Percentiles rank a stretch among this genome's conserved stretches.
phyloP scores from a whole-genome alignment of 331 rosid species.

The Arachis monticola region DNA sequence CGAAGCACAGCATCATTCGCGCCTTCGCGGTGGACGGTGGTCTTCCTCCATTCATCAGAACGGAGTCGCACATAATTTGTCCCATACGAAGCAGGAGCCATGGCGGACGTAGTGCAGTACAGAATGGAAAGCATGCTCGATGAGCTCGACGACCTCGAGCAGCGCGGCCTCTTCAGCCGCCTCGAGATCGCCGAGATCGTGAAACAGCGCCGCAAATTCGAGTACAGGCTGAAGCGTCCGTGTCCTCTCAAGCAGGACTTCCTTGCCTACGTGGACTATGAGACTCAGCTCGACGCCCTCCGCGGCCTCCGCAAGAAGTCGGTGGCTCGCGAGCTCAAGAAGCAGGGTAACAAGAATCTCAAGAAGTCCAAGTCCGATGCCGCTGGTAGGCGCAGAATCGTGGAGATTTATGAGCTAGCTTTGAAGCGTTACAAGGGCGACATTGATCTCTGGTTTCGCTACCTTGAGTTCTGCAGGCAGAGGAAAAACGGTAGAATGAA shows the following conservation, averaged over 20 bases:
- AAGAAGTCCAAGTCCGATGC: constrained; percentile 69
- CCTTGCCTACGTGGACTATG: constrained; percentile 76
- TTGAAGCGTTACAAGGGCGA: constrained; percentile 81
- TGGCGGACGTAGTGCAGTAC: constrained; percentile 93
- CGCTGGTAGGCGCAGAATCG: constrained; percentile 61
- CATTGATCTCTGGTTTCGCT: constrained; percentile 79
- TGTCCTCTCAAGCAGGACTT: constrained; percentile 82
- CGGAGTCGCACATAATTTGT: background rate
- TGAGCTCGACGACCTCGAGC: constrained; percentile 83
- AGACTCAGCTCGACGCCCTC: constrained; percentile 75
- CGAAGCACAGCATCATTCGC: background rate
- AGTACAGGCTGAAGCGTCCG: constrained; percentile 82
- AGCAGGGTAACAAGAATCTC: constrained; percentile 60
- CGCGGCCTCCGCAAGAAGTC: constrained; percentile 71
- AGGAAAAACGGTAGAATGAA: constrained; percentile 81
- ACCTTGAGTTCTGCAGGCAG: constrained; percentile 72
- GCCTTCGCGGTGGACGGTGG: background rate
- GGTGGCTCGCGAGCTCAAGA: constrained; percentile 53
- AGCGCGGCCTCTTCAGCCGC: constrained; percentile 66
- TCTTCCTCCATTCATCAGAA: background rate
- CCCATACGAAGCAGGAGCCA: background rate
- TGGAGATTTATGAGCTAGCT: constrained; percentile 69
- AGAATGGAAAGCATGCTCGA: constrained; percentile 82
- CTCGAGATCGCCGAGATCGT: constrained; percentile 78
- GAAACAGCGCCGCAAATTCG: constrained; percentile 82